These are phyloP conservation scores for Kurtzmaniella quercitrusa DNA, from an alignment of 1,139 yeast species.

Conservation along the genomic window DNA sequence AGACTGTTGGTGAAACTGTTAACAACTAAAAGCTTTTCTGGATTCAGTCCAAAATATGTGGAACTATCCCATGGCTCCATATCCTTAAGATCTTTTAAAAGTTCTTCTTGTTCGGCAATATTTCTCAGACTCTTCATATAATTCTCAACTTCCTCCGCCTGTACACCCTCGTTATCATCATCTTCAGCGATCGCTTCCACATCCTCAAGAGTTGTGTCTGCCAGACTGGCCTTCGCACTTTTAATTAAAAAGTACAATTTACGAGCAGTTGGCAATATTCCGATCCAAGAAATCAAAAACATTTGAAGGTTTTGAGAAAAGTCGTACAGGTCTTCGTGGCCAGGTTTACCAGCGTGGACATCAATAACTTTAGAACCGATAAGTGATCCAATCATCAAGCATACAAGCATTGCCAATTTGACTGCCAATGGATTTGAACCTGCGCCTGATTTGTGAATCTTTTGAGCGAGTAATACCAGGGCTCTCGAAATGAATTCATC, in stretches of 20 bases:
- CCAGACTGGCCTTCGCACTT: conserved; percentile 13
- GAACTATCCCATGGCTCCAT: conserved; percentile 13
- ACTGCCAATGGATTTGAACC: conserved; percentile 7
- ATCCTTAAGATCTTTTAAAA: conserved; percentile 13
- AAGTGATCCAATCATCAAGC: conserved; percentile 56
- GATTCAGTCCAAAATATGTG: conserved; percentile 17
- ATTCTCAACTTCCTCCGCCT: not conserved
- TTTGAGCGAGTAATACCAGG: conserved; percentile 39
- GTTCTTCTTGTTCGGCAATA: conserved; percentile 7
- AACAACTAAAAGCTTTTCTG: conserved; percentile 5
- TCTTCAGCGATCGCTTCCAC: conserved; percentile 3
- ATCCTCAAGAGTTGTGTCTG: not conserved
- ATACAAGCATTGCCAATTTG: conserved; percentile 29
- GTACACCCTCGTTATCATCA: conserved; percentile 2
- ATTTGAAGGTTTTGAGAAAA: conserved; percentile 55
- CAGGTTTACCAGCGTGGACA: conserved; percentile 22
- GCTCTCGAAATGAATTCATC: conserved; percentile 65
- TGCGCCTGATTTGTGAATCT: conserved; percentile 12
- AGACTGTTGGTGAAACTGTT: conserved; percentile 1
- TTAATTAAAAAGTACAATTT: conserved; percentile 33
- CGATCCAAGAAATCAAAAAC: conserved; percentile 59
- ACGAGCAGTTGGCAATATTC: conserved; percentile 41
- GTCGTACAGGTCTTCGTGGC: conserved; percentile 32
- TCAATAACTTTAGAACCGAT: conserved; percentile 42
- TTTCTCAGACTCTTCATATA: not conserved